Evolutionary conservation across 495 filamentous ascomycete species (phyloP).

Genomic region (Copromyces sp.): DNA sequence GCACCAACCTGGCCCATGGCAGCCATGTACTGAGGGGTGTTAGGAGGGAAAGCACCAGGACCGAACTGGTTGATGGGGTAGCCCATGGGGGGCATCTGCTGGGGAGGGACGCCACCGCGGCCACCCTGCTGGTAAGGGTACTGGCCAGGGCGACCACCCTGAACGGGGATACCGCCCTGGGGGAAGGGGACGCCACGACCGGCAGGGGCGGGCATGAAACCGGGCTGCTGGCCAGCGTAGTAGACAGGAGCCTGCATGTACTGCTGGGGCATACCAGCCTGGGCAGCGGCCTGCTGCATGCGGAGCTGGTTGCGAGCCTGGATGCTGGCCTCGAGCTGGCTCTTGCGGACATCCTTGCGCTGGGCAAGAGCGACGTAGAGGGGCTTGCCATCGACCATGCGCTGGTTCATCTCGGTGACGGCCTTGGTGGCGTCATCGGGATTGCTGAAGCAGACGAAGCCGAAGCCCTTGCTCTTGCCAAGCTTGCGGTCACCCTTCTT

Average conservation of each 20-base stretch:
- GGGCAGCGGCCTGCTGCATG: constrained; percentile 94
- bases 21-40: constrained; percentile 44
- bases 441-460: constrained; percentile 99
- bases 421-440: constrained; percentile 98
- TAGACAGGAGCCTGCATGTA: constrained; percentile 79
- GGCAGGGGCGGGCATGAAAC: constrained; percentile 58
- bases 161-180: constrained; percentile 72
- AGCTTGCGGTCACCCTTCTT: constrained; percentile 66
- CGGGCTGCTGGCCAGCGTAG: constrained; percentile 74
- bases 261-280: constrained; percentile 81
- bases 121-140: constrained; percentile 77
- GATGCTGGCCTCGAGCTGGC: constrained; percentile 96
- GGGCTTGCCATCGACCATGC: constrained; percentile 95
- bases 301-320: constrained; percentile 97
- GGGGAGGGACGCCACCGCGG: constrained; percentile 62
- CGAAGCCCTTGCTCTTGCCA: constrained; percentile 99
- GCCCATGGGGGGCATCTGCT: constrained; percentile 71
- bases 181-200: constrained; percentile 84
- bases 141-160: constrained; percentile 73
- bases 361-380: constrained; percentile 96
- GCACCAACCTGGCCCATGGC: constrained; percentile 62
- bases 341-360: constrained; percentile 98
- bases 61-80: constrained; percentile 70
- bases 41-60: constrained; percentile 44
- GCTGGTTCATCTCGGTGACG: constrained; percentile 97